Evolutionary conservation across 2,329 filamentous ascomycete genomes (phyloP).

Genomic region (Dendrostoma leiphaemia): DNA sequence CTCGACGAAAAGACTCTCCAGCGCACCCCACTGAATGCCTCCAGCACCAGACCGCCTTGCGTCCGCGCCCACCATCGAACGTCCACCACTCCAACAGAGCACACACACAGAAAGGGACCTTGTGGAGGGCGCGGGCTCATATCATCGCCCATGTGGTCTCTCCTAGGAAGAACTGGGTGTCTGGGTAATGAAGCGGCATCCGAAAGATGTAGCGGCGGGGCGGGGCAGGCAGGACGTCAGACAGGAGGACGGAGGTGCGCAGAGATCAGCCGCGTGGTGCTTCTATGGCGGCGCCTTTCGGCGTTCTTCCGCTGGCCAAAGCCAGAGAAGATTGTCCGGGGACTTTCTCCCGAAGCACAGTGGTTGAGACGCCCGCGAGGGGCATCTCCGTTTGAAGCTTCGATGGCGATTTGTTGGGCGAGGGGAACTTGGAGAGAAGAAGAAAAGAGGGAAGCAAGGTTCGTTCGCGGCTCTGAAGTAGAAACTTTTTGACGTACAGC

Average conservation of each 20-base stretch:
- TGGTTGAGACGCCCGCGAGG: slow-evolving; percentile 33
- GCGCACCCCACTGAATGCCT: slow-evolving; percentile 45
- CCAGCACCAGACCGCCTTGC: slow-evolving; percentile 34
- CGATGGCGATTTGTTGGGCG: slow-evolving; percentile 99
- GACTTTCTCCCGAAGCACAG: slow-evolving; percentile 99
- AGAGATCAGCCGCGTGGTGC: slow-evolving; percentile 83
- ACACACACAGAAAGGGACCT: slow-evolving; percentile 19
- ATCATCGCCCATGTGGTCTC: slow-evolving; percentile 76
- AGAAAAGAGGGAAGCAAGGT: slow-evolving; percentile 36
- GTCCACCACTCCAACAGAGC: slow-evolving; percentile 24
- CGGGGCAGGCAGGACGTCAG: slow-evolving; percentile 29
- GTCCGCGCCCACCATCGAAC: slow-evolving; percentile 39
- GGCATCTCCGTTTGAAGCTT: slow-evolving; percentile 87
- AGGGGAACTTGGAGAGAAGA: slow-evolving; percentile 58
- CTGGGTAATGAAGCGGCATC: slow-evolving; percentile 16
- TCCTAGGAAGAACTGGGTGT: slow-evolving; percentile 24
- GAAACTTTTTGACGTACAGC: slow-evolving; percentile 16
- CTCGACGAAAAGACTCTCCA: slow-evolving; percentile 79
- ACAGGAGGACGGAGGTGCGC: slow-evolving; percentile 50
- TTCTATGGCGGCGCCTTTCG: slow-evolving; percentile 99
- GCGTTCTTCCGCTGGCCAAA: slow-evolving; percentile 52
- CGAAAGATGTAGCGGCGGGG: slow-evolving; percentile 29
- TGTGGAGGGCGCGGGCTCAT: slow-evolving; percentile 68
- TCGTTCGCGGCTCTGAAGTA: slow-evolving; percentile 11
- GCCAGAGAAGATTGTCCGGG: slow-evolving; percentile 71